phyloP scores from a whole-genome alignment of 257 asterid genomes.

The Datura wrightii region DNA sequence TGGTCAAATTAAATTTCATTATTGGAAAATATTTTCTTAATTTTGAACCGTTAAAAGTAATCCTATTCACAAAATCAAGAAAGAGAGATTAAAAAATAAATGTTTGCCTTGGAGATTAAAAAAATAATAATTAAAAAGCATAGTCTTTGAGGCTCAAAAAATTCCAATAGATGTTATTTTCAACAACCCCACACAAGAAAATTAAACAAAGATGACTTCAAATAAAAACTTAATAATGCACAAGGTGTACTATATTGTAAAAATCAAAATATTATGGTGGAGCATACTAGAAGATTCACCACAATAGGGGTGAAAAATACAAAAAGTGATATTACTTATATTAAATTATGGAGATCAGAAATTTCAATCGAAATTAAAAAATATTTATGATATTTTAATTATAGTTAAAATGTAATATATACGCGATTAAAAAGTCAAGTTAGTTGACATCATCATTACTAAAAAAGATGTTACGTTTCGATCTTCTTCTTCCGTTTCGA shows the following conservation, averaged over 20 bases:
- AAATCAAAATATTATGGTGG: not conserved
- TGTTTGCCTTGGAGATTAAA: not conserved
- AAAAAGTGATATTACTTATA: not conserved
- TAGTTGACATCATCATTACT: not conserved
- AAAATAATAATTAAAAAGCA: not conserved
- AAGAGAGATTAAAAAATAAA: too few relatives aligned
- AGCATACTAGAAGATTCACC: not conserved
- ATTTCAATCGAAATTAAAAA: not conserved
- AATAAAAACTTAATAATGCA: not conserved
- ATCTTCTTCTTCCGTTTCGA: not conserved
- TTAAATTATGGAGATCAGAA: not conserved
- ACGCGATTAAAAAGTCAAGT: not conserved
- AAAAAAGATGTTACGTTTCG: not conserved
- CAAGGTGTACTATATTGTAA: slow-evolving; percentile 9
- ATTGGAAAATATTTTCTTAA: not conserved
- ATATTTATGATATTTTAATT: too few relatives aligned
- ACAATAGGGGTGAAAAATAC: not conserved
- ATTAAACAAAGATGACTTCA: not conserved
- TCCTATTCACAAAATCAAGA: not conserved
- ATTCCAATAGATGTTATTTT: not conserved
- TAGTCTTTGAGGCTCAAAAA: not conserved
- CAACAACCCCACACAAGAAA: not conserved
- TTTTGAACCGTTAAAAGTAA: not conserved
- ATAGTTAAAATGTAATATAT: not conserved
- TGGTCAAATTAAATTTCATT: not conserved